Percentiles rank a stretch among this genome's conserved stretches.
phyloP scores from a whole-genome alignment of 2,329 filamentous ascomycete species.

The Coniosporium tulheliwenetii region DNA sequence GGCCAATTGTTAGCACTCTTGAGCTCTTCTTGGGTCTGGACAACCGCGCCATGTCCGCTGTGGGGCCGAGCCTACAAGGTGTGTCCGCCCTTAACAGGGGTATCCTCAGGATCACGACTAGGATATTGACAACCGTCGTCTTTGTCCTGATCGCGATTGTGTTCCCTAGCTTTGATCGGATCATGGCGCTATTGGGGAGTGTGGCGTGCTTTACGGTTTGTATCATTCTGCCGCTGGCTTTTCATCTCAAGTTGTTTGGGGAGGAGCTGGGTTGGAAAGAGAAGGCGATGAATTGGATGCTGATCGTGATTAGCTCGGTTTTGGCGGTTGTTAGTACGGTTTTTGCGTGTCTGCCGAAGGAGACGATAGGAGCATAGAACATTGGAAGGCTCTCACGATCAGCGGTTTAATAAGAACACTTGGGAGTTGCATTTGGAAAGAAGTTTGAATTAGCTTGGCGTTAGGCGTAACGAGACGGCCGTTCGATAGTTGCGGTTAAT shows the following conservation, averaged over 20 bases:
- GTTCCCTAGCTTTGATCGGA: conserved; percentile 69
- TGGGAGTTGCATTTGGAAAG: too few species aligned
- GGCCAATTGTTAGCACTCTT: conserved; percentile 72
- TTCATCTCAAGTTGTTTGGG: conserved; percentile 81
- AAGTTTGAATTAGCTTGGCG: too few species aligned
- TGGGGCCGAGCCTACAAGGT: conserved; percentile 32
- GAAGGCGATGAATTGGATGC: conserved; percentile 46
- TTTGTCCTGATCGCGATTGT: conserved; percentile 63
- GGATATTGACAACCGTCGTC: conserved; percentile 49
- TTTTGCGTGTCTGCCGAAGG: conserved; percentile 77
- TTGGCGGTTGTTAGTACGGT: conserved; percentile 67
- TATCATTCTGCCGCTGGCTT: conserved; percentile 74
- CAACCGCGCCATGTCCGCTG: conserved; percentile 33
- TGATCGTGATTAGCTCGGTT: conserved; percentile 54
- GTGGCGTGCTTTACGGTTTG: conserved; percentile 89
- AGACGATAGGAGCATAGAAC: conserved; percentile 40
- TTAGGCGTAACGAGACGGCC: too few species aligned
- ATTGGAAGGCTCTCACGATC: too few species aligned
- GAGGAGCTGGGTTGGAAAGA: conserved; percentile 51
- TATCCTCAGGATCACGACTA: conserved; percentile 43
- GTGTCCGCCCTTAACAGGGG: conserved; percentile 42
- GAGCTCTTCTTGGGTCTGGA: conserved; percentile 71
- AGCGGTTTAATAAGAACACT: too few species aligned
- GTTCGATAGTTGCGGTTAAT: too few species aligned
- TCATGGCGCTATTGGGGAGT: conserved; percentile 82